Base-by-base conservation (phyloP, 768 basidiomycete species). In the Amanita fuliginea region DNA sequence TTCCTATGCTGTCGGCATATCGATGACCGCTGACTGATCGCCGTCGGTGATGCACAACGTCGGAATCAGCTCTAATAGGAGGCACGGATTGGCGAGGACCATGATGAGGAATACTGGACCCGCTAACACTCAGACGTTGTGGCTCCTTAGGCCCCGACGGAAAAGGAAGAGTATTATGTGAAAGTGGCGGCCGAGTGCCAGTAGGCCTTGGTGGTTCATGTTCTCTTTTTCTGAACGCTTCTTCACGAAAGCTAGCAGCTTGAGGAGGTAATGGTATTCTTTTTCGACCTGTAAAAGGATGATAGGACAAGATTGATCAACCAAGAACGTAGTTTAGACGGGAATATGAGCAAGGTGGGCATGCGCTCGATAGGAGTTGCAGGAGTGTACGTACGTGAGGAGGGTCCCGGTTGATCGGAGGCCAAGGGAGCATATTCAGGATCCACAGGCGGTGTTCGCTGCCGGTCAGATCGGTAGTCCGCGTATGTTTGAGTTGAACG, bases 201-300 rank as follows among this genome's bases (percentile, higher is more conserved):
- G 36, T 34, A 3, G 21, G 28, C 21, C 30, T 42, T 42, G n/a
- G 43, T 37, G 30, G 24, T 5, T 47, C 41, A 24, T 51, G 34
- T 13, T 43, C 46, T 42, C 41, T 42, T 47, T 51, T 42, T 53
- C 54, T 41, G 42, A 51, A 48, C 2, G 52, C 37, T 22, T 54
- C 54, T 45, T 65, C 64, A 13, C 61, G 64, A 51, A 71, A 76
- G 6, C 65, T 64, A 16, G 61, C 57, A 4, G 57, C 54, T 57
- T 77, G 75, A 9, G 74, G 68, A 2, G 74, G 73, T 9, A 77
- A 60, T 0, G 74, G 75, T 1, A 53, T 57, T 46, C 75, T 64
- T 53, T 62, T 68, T 13, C 65, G 71, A 60, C 63, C 67, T 71
- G 59, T 47, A 33, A 45, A 54, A 14, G 41, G 18, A 50, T 48